Percentiles rank a stretch among this genome's conserved stretches.
Evolutionary conservation across 108 stramenopile genomes (phyloP).

Genomic region (Schizochytrium sp.): DNA sequence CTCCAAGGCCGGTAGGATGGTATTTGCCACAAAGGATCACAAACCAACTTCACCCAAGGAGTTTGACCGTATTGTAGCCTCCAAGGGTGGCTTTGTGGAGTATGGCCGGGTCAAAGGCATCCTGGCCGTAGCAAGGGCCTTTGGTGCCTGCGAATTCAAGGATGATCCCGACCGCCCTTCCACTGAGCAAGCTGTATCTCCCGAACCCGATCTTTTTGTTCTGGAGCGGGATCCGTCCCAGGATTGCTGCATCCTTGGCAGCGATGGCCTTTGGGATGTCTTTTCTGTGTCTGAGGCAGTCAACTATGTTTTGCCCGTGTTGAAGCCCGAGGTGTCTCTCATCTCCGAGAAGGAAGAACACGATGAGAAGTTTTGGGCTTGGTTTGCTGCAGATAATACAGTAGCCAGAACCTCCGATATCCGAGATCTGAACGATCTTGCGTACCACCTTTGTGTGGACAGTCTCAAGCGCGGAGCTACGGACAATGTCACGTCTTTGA

Average conservation of each 20-base stretch:
- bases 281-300: background rate
- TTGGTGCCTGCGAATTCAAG: slow-evolving; percentile 4
- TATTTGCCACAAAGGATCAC: slow-evolving; percentile 4
- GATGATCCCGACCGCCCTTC: background rate
- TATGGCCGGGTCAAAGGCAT: slow-evolving; percentile 25
- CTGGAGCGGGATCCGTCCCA: background rate
- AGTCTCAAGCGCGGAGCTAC: slow-evolving; percentile 37
- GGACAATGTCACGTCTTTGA: background rate
- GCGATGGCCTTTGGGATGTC: slow-evolving; percentile 3
- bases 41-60: background rate
- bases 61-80: background rate
- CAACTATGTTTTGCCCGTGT: background rate
- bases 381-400: background rate
- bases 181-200: background rate
- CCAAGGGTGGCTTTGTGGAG: background rate
- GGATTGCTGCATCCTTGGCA: background rate
- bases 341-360: background rate
- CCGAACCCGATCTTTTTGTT: background rate
- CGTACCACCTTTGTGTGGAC: background rate
- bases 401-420: background rate
- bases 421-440: background rate
- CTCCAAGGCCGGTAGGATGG: background rate
- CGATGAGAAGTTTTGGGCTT: background rate
- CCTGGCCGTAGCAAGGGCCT: slow-evolving; percentile 13
- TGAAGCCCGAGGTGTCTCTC: background rate